These are phyloP conservation scores for Phlebiopsis flavidoalba DNA, from an alignment of 768 basidiomycete species.

Conservation along the genomic window DNA sequence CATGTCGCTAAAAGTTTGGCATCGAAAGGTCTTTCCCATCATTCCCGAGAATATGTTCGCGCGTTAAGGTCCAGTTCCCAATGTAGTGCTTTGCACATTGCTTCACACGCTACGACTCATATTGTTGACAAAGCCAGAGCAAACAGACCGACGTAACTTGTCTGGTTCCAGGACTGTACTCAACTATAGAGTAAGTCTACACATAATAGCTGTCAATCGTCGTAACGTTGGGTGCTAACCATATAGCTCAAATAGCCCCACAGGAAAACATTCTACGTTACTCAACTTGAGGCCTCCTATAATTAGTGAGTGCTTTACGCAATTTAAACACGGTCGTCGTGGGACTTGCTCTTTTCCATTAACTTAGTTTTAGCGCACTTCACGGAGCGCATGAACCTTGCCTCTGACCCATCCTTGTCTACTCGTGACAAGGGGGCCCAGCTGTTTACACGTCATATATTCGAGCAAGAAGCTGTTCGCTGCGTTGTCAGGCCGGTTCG, in stretches of 20 bases:
- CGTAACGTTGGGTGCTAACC: too few relatives aligned
- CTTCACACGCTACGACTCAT: too few relatives aligned
- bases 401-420: constrained; percentile 1
- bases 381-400: constrained; percentile 10
- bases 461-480: neutral
- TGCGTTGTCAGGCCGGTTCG: constrained; percentile 1
- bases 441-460: neutral
- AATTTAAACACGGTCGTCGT: neutral
- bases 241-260: too few relatives aligned
- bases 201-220: too few relatives aligned
- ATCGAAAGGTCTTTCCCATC: neutral
- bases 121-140: too few relatives aligned
- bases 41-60: neutral
- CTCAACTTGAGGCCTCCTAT: constrained; percentile 12
- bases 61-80: too few relatives aligned
- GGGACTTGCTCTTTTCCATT: neutral
- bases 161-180: too few relatives aligned
- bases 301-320: neutral
- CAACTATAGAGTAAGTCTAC: too few relatives aligned
- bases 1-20: too few relatives aligned
- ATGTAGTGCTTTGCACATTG: too few relatives aligned
- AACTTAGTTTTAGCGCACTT: neutral
- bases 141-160: too few relatives aligned
- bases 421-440: neutral
- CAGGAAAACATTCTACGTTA: constrained; percentile 13